Evolutionary conservation across 768 basidiomycete species (phyloP), one percentile per base, ranked within the genome.

Genomic region (Pleurotus ostreatus): DNA sequence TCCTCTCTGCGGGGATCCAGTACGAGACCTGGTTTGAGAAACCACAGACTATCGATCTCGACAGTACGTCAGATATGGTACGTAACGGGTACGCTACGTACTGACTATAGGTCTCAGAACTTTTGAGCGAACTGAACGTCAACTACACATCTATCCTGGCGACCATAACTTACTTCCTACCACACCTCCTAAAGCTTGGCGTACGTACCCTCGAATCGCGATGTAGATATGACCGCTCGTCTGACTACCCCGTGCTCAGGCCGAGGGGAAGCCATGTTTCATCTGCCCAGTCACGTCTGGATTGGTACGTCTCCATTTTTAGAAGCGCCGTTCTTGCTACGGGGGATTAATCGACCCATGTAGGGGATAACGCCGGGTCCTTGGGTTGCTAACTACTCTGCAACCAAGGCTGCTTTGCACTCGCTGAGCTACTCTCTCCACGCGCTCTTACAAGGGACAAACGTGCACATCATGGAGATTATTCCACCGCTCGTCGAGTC

Each of bases 401-500:
- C 83, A 0, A 75, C 78, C 16, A 52, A 85, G 64, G 81, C 82
- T 3, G 83, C 82, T 0, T 61, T 85, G 34, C 80, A 79, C 60
- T 82, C 77, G 55, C 75, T 82, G 57, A 71, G 71, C 18, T 65
- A 76, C 6, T 78, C 80, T 2, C 71, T 85, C 13, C 71, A 74
- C 47, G 64, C 63, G 0, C 79, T 83, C 61, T 70, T 85, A 8
- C 62, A 71, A 39, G 73, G 71, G 16, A 81, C 79, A 13, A 76
- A 79, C 22, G 72, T 86, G 12, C 70, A 79, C 45, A 78, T 85
- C 5, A 66, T 81, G 18, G 84, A 85, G 61, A 74, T 85, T 20
- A 68, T 81, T 2, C 83, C 83, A 6, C 84, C 84, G 79, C 71
- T 85, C 7, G 80, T 82, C 8, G 83, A 85, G 66, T 84, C 82